These are phyloP conservation scores for Phytophthora kernoviae DNA, from an alignment of 352 stramenopile species.

Conservation along the genomic window DNA sequence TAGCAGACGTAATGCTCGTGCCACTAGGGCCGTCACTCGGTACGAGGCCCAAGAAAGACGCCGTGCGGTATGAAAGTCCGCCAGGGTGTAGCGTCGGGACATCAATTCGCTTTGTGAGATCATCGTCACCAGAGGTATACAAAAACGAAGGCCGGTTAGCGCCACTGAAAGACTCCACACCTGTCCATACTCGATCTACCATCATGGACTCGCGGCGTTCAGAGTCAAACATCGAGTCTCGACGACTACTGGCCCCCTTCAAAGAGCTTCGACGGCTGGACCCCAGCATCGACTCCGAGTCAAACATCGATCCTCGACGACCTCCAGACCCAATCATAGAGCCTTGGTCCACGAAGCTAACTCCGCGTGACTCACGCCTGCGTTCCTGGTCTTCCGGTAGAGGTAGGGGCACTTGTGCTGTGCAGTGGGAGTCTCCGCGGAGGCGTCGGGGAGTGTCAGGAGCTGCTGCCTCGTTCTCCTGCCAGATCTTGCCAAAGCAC, in stretches of 20 bases:
- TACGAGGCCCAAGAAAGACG: conserved; percentile 34
- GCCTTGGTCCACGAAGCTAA: conserved; percentile 19
- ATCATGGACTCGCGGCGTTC: conserved; percentile 27
- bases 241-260: conserved; percentile 24
- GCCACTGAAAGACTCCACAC: conserved; percentile 26
- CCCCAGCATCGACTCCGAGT: conserved; percentile 6
- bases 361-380: conserved; percentile 16
- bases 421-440: conserved; percentile 2
- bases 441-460: background rate
- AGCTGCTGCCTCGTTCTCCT: conserved; percentile 31
- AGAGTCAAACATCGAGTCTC: background rate
- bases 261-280: conserved; percentile 21
- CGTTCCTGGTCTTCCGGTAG: conserved; percentile 7
- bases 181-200: conserved; percentile 36
- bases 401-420: conserved; percentile 13
- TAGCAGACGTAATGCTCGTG: conserved; percentile 36
- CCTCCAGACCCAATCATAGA: conserved; percentile 19
- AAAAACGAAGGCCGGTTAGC: conserved; percentile 30
- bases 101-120: conserved; percentile 9
- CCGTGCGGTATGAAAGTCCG: conserved; percentile 24
- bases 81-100: background rate
- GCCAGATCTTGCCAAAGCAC: conserved; percentile 53
- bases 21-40: conserved; percentile 15
- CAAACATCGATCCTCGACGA: conserved; percentile 23
- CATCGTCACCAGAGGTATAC: conserved; percentile 20